phyloP scores from a whole-genome alignment of 139 green algal genomes.

The Tetratostichococcus sp. region DNA sequence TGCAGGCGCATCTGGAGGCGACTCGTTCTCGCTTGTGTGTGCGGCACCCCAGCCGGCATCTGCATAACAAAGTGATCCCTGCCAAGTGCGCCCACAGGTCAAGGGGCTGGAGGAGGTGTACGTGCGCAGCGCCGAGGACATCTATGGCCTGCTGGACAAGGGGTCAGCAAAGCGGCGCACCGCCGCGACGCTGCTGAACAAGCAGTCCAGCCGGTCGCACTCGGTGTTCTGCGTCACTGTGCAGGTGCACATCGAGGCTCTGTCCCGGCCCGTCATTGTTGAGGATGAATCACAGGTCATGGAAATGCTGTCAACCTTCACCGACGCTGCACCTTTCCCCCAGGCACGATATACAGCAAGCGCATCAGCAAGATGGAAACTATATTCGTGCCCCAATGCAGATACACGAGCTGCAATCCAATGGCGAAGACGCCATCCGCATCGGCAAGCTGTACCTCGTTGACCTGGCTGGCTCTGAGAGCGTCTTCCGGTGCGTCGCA shows the following conservation, averaged over 20 bases:
- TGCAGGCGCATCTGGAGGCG: no score
- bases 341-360: no score
- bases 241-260: conserved; percentile 60
- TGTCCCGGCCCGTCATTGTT: no score
- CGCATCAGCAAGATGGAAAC: no score
- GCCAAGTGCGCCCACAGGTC: background rate
- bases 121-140: conserved; percentile 79
- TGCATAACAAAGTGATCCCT: no score
- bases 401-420: conserved; percentile 80
- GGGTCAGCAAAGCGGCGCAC: conserved; percentile 85
- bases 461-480: conserved; percentile 95
- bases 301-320: no score
- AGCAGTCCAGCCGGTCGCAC: conserved; percentile 93
- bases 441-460: conserved; percentile 98
- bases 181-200: conserved; percentile 96
- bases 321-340: no score
- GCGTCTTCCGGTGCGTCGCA: conserved; percentile 73
- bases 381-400: no score
- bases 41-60: no score
- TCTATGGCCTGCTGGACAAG: conserved; percentile 86
- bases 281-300: no score
- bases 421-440: conserved; percentile 97
- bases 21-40: no score
- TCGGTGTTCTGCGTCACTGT: conserved; percentile 86
- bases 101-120: conserved; percentile 88